These are phyloP conservation scores for Pichia sp. DNA, from an alignment of 1,139 yeast species.

Conservation along the genomic window DNA sequence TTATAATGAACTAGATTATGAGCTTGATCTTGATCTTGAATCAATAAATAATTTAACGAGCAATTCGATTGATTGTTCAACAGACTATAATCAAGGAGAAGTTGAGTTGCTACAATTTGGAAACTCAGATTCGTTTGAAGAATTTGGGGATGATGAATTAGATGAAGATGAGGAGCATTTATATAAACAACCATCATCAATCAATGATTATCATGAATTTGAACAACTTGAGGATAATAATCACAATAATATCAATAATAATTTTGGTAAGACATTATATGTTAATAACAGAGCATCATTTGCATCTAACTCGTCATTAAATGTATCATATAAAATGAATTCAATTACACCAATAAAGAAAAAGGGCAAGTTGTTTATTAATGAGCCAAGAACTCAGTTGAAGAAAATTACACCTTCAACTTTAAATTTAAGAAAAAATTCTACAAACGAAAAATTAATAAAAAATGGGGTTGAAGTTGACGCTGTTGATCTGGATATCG, in stretches of 20 bases:
- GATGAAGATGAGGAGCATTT: slow-evolving; percentile 11
- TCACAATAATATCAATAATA: background rate
- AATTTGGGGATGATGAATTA: slow-evolving; percentile 17
- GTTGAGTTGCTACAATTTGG: slow-evolving; percentile 26
- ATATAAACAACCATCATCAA: background rate
- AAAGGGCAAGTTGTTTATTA: slow-evolving; percentile 19
- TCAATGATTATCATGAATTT: background rate
- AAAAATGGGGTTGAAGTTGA: background rate
- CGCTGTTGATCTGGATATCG: slow-evolving; percentile 1
- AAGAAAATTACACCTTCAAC: slow-evolving; percentile 22
- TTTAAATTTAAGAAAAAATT: slow-evolving; percentile 10
- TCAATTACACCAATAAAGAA: slow-evolving; percentile 20
- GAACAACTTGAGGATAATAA: slow-evolving; percentile 2
- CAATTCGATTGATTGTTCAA: slow-evolving; percentile 16
- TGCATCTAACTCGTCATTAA: slow-evolving; percentile 22
- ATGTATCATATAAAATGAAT: slow-evolving; percentile 26
- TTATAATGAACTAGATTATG: background rate
- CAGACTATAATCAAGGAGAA: slow-evolving; percentile 22
- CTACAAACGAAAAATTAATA: background rate
- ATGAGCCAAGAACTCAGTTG: slow-evolving; percentile 23
- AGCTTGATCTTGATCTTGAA: background rate
- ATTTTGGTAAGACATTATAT: background rate
- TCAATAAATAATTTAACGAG: slow-evolving; percentile 8
- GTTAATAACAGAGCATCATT: slow-evolving; percentile 1
- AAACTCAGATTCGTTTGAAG: slow-evolving; percentile 22